Evolutionary conservation across 1,284 basidiomycete species (phyloP).

Genomic region (Heterobasidion annosum): DNA sequence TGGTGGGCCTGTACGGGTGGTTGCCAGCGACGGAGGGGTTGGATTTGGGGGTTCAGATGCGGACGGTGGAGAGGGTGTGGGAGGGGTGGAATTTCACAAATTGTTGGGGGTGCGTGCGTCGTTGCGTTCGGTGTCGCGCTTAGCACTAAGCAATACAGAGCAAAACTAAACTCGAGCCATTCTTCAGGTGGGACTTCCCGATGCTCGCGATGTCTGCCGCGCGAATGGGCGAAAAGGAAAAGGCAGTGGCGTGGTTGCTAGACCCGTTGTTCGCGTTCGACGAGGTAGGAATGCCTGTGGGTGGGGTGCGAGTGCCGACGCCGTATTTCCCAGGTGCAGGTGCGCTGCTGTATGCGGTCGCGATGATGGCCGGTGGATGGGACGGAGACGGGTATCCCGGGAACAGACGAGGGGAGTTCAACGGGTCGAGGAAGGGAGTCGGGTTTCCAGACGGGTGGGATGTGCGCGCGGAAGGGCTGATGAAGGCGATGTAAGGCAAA

Average conservation of each 20-base stretch:
- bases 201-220: slow-evolving; percentile 58
- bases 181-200: slow-evolving; percentile 48
- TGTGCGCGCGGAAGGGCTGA: too few species aligned
- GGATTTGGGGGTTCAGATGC: slow-evolving; percentile 33
- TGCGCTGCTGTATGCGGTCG: slow-evolving; percentile 38
- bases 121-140: background rate
- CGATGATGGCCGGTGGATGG: slow-evolving; percentile 52
- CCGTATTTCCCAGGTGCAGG: slow-evolving; percentile 56
- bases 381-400: slow-evolving; percentile 22
- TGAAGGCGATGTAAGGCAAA: too few species aligned
- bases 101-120: slow-evolving; percentile 33
- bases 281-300: slow-evolving; percentile 52
- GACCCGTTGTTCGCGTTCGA: slow-evolving; percentile 48
- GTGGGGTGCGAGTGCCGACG: slow-evolving; percentile 46
- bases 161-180: too few species aligned
- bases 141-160: background rate
- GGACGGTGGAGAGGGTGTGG: slow-evolving; percentile 47
- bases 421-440: too few species aligned
- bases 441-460: too few species aligned
- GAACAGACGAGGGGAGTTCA: too few species aligned
- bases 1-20: slow-evolving; percentile 52
- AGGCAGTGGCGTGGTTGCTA: slow-evolving; percentile 47
- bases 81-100: slow-evolving; percentile 45
- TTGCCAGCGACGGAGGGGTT: slow-evolving; percentile 40
- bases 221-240: slow-evolving; percentile 35